A percentile compares a stretch with the other conserved stretches of the same genome.
Evolutionary conservation across 2,329 filamentous ascomycete species (phyloP).

Genomic region (Ascochyta rabiei): DNA sequence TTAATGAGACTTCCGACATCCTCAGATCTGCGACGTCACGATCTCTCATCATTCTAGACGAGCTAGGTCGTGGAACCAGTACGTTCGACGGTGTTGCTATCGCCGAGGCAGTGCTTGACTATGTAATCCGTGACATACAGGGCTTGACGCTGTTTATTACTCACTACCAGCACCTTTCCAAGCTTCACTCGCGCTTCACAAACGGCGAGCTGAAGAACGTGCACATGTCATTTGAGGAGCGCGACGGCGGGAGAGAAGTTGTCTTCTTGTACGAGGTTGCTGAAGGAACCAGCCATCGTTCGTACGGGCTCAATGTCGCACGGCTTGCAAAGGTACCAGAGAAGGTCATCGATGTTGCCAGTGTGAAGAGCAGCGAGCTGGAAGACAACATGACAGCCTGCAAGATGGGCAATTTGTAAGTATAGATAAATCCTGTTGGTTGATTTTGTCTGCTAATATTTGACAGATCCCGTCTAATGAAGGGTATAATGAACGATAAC

Average conservation of each 20-base stretch:
- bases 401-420: conserved; percentile 44
- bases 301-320: conserved; percentile 93
- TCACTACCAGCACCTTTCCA: conserved; percentile 89
- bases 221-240: conserved; percentile 81
- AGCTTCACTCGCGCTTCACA: conserved; percentile 72
- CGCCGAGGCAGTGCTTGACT: conserved; percentile 85
- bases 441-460: conserved; percentile 22
- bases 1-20: conserved; percentile 90
- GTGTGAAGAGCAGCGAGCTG: conserved; percentile 77
- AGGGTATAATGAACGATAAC: conserved; percentile 30
- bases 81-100: conserved; percentile 98
- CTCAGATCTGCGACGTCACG: conserved; percentile 85
- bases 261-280: conserved; percentile 94
- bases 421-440: background rate
- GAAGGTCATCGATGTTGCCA: conserved; percentile 77
- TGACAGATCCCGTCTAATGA: conserved; percentile 31
- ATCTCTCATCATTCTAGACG: conserved; percentile 89
- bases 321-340: conserved; percentile 80
- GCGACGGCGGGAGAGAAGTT: conserved; percentile 69
- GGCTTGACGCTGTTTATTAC: conserved; percentile 95
- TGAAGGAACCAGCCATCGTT: conserved; percentile 89
- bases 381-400: conserved; percentile 64
- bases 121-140: conserved; percentile 74
- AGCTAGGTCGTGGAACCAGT: conserved; percentile 89
- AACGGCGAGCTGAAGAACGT: conserved; percentile 77